phyloP scores from a whole-genome alignment of 345 rosid genomes.

The Sonneratia alba region DNA sequence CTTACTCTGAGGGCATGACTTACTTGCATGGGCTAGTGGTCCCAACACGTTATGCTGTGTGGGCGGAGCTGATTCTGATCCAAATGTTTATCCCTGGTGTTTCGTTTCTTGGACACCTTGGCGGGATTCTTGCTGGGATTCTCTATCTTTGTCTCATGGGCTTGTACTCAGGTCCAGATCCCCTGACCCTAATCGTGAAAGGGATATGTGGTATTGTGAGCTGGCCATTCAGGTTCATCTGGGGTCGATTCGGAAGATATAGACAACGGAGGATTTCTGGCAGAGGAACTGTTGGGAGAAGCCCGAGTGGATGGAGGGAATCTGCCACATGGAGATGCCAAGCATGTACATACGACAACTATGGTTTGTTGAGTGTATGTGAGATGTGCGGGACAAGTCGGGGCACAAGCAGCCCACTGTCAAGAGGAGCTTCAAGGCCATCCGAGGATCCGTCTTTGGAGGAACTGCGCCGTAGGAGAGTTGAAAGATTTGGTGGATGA shows the following conservation, averaged over 20 bases:
- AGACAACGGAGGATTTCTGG: constrained; percentile 49
- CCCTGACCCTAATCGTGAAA: constrained; percentile 36
- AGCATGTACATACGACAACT: constrained; percentile 80
- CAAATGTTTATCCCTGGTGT: constrained; percentile 84
- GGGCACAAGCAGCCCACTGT: constrained; percentile 19
- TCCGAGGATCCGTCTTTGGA: constrained; percentile 46
- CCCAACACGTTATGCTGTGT: constrained; percentile 75
- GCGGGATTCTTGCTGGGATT: constrained; percentile 90
- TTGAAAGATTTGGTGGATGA: constrained; percentile 63
- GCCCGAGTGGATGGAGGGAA: constrained; percentile 24
- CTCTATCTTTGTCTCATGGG: constrained; percentile 58
- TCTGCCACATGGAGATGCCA: constrained; percentile 70
- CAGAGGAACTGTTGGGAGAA: constrained; percentile 60
- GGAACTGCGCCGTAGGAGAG: constrained; percentile 71
- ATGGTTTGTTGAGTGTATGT: constrained; percentile 43
- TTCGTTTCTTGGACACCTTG: constrained; percentile 92
- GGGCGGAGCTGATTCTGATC: constrained; percentile 86
- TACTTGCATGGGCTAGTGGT: constrained; percentile 60
- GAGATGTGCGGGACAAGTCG: constrained; percentile 80
- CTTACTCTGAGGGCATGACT: constrained; percentile 49
- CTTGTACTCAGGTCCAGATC: constrained; percentile 44
- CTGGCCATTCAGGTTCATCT: constrained; percentile 52
- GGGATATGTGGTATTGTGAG: constrained; percentile 31
- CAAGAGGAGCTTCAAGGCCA: constrained; percentile 13
- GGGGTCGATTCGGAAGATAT: constrained; percentile 19